These are phyloP conservation scores for Chionographis japonica DNA, from an alignment of 106 monocot genomes.

Conservation along the genomic window DNA sequence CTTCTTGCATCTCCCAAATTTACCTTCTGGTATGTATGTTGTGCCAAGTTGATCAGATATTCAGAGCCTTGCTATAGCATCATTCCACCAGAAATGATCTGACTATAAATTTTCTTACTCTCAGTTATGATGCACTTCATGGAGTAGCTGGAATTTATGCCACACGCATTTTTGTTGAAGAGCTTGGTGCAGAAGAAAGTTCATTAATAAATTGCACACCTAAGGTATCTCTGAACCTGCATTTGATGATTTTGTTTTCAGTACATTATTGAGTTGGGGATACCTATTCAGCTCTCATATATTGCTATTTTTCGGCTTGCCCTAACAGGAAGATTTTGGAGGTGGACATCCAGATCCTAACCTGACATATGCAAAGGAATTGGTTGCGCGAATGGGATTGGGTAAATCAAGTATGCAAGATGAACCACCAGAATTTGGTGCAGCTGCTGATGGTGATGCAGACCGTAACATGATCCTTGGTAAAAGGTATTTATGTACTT, in stretches of 20 bases:
- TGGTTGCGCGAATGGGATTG: slow-evolving; percentile 87
- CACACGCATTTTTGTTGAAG: slow-evolving; percentile 83
- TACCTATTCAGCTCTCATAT: no score
- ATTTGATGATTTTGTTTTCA: not conserved
- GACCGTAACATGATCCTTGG: slow-evolving; percentile 92
- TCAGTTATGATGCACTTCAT: slow-evolving; percentile 91
- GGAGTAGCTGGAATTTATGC: slow-evolving; percentile 98
- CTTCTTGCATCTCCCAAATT: slow-evolving; percentile 89
- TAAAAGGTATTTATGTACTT: slow-evolving; percentile 49
- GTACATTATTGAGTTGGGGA: no score
- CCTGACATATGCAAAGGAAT: slow-evolving; percentile 95
- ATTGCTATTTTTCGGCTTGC: not conserved
- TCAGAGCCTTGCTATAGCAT: no score
- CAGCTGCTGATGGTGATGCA: slow-evolving; percentile 99
- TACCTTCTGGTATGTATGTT: slow-evolving; percentile 70
- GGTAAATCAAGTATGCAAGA: slow-evolving; percentile 50
- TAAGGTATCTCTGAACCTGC: slow-evolving; percentile 45
- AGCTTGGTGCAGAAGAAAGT: slow-evolving; percentile 83
- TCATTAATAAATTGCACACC: slow-evolving; percentile 87
- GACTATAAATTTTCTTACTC: not conserved
- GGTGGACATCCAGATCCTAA: slow-evolving; percentile 97
- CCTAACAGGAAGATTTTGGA: slow-evolving; percentile 89
- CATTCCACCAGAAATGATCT: not conserved
- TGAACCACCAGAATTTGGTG: slow-evolving; percentile 95
- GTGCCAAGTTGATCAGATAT: slow-evolving; percentile 1